Base-by-base conservation (phyloP, 1,139 yeast genomes). In the Candida gigantensis region DNA sequence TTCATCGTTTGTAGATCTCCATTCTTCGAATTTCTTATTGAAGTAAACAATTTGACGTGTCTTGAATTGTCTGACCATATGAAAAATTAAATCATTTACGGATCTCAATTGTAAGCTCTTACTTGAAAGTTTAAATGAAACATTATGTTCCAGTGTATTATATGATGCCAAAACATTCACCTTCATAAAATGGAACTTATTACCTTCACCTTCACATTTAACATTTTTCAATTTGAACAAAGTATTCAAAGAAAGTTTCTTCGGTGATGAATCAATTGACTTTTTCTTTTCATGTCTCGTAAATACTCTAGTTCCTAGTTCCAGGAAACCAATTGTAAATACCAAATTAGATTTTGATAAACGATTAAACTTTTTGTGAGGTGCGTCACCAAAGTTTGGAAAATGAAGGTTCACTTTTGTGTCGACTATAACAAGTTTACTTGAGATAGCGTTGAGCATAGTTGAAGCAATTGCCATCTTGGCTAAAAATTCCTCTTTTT, bases 41-140 rank as follows among this genome's bases (percentile, higher is more conserved):
- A 52, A 56, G 17, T 57, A 50, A 3, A 44, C 34, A 17, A 57
- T 57, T 20, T 45, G 49, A 34, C 65, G 56, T 35, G 67, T 67
- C 30, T 68, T 47, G 9, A 68, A 42, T 37, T 58, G 59, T 37
- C 72, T 49, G 2, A 67, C 63, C 21, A 69, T 48, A 29, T 63
- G 62, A 46, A 71, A 71, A 6, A 71, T 54, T 18, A 60, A 63
- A 28, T 59, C 63, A 46, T 71, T 71, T 10, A 68, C 61, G 0
- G 74, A 68, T 20, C 55, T 60, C 20, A 68, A 35, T 37, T 55
- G 57, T 12, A 65, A 36, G 11, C 51, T 50, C 41, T 63, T 68
- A 21, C 58, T 53, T 14, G 55, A 46, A 10, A 63, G 32, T 32
- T 58, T 57, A 3, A 68, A 32, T 1, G 61, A 44, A 2, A 65